Conservation (phyloP, 257 asterid genomes). For the Salvia splendens region DNA sequence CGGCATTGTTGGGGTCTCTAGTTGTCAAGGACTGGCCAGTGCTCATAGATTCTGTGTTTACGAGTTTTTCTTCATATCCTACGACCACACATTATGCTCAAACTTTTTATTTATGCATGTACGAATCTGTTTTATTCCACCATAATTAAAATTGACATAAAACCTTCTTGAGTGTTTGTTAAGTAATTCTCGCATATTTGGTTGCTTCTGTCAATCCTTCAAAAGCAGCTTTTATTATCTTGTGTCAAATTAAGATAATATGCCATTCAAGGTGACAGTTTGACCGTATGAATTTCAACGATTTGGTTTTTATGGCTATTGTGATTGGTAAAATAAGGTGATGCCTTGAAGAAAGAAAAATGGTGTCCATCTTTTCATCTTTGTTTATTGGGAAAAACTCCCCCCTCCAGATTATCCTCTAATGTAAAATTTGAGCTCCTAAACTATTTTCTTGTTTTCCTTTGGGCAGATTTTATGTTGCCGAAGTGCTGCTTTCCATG, state of each 20-base stretch:
- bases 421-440: not conserved
- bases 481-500: constrained; percentile 57
- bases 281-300: constrained; percentile 7
- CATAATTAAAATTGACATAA: constrained; percentile 8
- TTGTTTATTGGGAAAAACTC: no score
- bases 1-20: not conserved
- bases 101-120: not conserved
- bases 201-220: constrained; percentile 9
- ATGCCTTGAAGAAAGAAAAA: no score
- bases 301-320: not conserved
- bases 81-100: constrained; percentile 7
- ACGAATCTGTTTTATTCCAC: not conserved
- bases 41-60: not conserved
- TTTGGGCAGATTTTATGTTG: constrained; percentile 57
- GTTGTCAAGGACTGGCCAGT: not conserved
- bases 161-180: not conserved
- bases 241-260: not conserved
- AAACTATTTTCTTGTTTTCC: constrained; percentile 7
- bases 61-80: constrained; percentile 8
- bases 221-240: not conserved
- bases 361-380: no score
- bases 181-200: constrained; percentile 3
- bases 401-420: no score
- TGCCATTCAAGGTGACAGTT: not conserved
- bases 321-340: constrained; percentile 5